Percentiles rank a stretch among this genome's conserved stretches.
phyloP scores from a whole-genome alignment of 352 stramenopile species.

The Phytophthora cajani region DNA sequence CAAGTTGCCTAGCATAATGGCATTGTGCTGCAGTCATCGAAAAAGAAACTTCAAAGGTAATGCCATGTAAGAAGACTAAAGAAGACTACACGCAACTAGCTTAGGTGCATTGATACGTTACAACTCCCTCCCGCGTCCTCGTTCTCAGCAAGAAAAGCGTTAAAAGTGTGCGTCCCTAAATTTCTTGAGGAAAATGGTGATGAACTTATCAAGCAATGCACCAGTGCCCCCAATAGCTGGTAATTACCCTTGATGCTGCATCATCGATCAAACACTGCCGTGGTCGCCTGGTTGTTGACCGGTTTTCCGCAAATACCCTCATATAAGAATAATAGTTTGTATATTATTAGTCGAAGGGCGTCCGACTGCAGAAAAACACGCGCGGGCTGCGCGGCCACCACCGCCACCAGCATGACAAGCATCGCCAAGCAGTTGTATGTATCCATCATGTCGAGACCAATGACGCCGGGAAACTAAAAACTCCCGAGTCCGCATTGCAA shows the following conservation, averaged over 20 bases:
- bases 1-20: too few relatives aligned
- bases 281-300: neutral
- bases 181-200: neutral
- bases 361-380: slow-evolving; percentile 39
- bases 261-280: neutral
- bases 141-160: neutral
- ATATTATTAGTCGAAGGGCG: neutral
- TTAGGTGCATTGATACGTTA: neutral
- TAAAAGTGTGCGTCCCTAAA: neutral
- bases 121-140: neutral
- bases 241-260: neutral
- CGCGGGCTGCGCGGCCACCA: slow-evolving; percentile 14
- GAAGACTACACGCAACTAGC: neutral
- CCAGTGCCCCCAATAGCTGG: neutral
- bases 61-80: neutral
- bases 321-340: neutral
- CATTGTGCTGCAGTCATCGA: neutral
- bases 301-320: neutral
- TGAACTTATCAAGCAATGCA: neutral
- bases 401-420: slow-evolving; percentile 13
- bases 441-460: slow-evolving; percentile 31
- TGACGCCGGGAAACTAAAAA: neutral
- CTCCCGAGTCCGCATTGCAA: neutral
- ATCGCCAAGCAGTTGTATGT: slow-evolving; percentile 18
- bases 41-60: neutral